phyloP scores from a whole-genome alignment of 2,329 filamentous ascomycete genomes.

The Macrophomina tecta region DNA sequence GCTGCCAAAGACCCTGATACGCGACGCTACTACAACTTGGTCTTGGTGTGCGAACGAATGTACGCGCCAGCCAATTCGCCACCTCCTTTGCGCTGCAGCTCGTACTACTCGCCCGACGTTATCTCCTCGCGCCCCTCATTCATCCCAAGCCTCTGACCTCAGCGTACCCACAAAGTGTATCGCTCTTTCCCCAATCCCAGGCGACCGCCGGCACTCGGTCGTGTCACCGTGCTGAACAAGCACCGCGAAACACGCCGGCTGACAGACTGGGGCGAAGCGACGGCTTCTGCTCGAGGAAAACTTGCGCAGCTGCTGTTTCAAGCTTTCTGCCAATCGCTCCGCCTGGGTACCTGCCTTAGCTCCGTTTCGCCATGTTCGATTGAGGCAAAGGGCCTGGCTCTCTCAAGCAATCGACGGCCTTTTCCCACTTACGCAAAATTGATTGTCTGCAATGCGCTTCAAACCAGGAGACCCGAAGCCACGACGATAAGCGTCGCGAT shows the following conservation, averaged over 20 bases:
- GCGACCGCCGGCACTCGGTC: not conserved
- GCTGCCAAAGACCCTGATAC: not conserved
- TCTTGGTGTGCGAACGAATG: not conserved
- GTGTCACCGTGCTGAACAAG: not conserved
- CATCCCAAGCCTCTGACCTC: not conserved
- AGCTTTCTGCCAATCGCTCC: not conserved
- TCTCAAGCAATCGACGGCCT: no score
- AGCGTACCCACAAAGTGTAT: no score
- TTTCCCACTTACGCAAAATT: no score
- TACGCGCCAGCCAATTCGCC: slow-evolving; percentile 1
- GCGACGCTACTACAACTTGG: slow-evolving; percentile 4
- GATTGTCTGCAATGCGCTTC: no score
- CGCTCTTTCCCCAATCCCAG: not conserved
- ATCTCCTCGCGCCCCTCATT: not conserved
- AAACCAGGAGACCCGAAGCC: no score
- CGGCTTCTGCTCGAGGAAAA: not conserved
- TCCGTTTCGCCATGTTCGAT: not conserved
- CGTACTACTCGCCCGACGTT: not conserved
- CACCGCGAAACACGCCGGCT: slow-evolving; percentile 7
- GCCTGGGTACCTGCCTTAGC: no score
- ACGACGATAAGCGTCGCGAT: no score
- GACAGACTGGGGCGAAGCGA: not conserved
- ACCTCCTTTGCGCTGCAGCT: slow-evolving; percentile 18
- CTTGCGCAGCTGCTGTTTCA: slow-evolving; percentile 1
- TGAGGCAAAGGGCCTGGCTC: no score